Percentiles rank a stretch among this genome's conserved stretches.
Conservation (phyloP, 2,329 filamentous ascomycete species). For the Fusarium gaditjirri region DNA sequence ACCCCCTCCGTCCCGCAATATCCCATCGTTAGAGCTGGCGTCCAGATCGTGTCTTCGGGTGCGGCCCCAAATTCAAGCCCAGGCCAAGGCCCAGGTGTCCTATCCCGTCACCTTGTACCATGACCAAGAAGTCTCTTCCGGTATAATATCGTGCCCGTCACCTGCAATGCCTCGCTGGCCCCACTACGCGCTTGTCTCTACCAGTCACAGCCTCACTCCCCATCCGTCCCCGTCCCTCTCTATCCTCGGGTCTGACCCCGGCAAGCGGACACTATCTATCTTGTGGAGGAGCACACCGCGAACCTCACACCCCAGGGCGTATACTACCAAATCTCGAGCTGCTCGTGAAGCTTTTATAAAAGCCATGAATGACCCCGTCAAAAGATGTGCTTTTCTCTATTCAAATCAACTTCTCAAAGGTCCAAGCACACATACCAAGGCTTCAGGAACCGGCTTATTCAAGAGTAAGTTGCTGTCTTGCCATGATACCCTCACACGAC, state of each 20-base stretch:
- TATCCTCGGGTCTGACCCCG: slow-evolving; percentile 46
- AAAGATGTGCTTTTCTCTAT: slow-evolving; percentile 53
- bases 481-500: slow-evolving; percentile 25
- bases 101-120: slow-evolving; percentile 41
- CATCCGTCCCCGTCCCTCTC: slow-evolving; percentile 35
- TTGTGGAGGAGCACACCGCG: slow-evolving; percentile 43
- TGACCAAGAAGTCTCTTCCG: slow-evolving; percentile 48
- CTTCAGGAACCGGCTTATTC: slow-evolving; percentile 53
- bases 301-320: slow-evolving; percentile 41
- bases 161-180: slow-evolving; percentile 43
- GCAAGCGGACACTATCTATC: slow-evolving; percentile 44
- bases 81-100: slow-evolving; percentile 24
- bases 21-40: slow-evolving; percentile 33
- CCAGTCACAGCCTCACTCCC: slow-evolving; percentile 36
- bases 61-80: not conserved
- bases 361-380: slow-evolving; percentile 55
- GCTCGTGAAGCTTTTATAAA: slow-evolving; percentile 51
- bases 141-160: slow-evolving; percentile 50
- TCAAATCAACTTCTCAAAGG: slow-evolving; percentile 53
- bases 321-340: slow-evolving; percentile 35
- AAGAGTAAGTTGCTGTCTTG: slow-evolving; percentile 52
- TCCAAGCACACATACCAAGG: slow-evolving; percentile 53
- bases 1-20: slow-evolving; percentile 40
- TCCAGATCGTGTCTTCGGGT: slow-evolving; percentile 30
- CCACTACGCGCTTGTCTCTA: slow-evolving; percentile 46